phyloP scores from a whole-genome alignment of 2,329 filamentous ascomycete genomes.

The Nectriaceae sp. region DNA sequence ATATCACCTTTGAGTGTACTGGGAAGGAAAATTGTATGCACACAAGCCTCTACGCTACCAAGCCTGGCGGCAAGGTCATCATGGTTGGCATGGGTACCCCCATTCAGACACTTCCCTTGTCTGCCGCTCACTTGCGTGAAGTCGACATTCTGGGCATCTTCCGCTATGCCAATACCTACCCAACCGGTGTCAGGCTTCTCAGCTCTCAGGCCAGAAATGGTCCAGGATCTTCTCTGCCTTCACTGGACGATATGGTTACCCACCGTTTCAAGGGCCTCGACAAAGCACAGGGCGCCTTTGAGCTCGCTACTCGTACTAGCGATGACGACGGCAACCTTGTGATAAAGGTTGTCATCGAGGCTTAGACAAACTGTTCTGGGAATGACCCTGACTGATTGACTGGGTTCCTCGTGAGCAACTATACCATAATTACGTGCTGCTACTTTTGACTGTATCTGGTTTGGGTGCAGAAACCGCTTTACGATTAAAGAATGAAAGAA shows the following conservation, averaged over 20 bases:
- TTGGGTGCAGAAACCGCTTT: no score
- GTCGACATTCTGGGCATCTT: constrained; percentile 83
- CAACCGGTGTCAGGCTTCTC: constrained; percentile 66
- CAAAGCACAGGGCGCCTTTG: constrained; percentile 64
- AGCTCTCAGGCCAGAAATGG: constrained; percentile 43
- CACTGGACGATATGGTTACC: constrained; percentile 71
- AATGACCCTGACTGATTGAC: constrained; percentile 24
- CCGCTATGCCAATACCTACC: constrained; percentile 81
- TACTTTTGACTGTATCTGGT: no score
- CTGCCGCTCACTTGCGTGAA: constrained; percentile 85
- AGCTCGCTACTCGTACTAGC: constrained; percentile 67
- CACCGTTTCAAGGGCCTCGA: constrained; percentile 69
- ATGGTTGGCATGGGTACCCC: constrained; percentile 86
- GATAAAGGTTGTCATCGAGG: constrained; percentile 69
- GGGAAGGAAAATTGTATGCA: constrained; percentile 78
- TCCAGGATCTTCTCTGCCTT: constrained; percentile 53
- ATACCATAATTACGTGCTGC: no score
- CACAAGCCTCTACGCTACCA: constrained; percentile 68
- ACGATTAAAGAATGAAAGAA: no score
- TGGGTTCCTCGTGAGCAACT: no score
- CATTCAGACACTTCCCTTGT: constrained; percentile 87
- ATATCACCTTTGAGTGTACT: constrained; percentile 76
- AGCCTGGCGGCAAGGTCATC: constrained; percentile 72
- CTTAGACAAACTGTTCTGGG: constrained; percentile 33
- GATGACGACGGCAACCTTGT: constrained; percentile 70